Conservation (phyloP, 1,139 yeast species). For the Yamadazyma blattariae region DNA sequence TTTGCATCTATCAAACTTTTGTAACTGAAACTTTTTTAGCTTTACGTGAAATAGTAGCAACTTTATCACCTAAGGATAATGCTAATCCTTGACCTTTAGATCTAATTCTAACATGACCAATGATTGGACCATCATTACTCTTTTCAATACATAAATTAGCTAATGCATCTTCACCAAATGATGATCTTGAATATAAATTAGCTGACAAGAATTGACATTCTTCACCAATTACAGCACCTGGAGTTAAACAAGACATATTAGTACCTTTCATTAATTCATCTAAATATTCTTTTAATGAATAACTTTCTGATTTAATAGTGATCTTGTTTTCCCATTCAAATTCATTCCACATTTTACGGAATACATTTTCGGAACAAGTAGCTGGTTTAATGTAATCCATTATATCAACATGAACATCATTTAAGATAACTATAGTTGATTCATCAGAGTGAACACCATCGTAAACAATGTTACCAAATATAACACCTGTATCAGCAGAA, state of each 20-base stretch:
- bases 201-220: slow-evolving; percentile 94
- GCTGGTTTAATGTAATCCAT: slow-evolving; percentile 98
- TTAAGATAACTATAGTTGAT: slow-evolving; percentile 83
- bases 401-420: slow-evolving; percentile 93
- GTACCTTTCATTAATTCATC: slow-evolving; percentile 78
- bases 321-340: slow-evolving; percentile 99
- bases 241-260: slow-evolving; percentile 91
- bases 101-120: slow-evolving; percentile 95
- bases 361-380: slow-evolving; percentile 78
- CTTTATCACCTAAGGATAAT: slow-evolving; percentile 89
- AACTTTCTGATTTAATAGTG: slow-evolving; percentile 71
- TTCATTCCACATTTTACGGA: slow-evolving; percentile 98
- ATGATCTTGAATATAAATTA: slow-evolving; percentile 85
- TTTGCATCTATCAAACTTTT: slow-evolving; percentile 16
- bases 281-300: slow-evolving; percentile 74
- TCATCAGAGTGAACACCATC: slow-evolving; percentile 96
- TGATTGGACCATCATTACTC: slow-evolving; percentile 69
- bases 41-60: slow-evolving; percentile 73
- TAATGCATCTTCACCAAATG: slow-evolving; percentile 96
- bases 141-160: slow-evolving; percentile 94
- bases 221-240: slow-evolving; percentile 82
- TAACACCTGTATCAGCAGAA: slow-evolving; percentile 95
- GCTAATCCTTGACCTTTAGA: slow-evolving; percentile 98
- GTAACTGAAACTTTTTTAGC: slow-evolving; percentile 25
- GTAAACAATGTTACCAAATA: slow-evolving; percentile 94